These are phyloP conservation scores for Adenanthera pavonina DNA, from an alignment of 306 rosid genomes.

Conservation along the genomic window DNA sequence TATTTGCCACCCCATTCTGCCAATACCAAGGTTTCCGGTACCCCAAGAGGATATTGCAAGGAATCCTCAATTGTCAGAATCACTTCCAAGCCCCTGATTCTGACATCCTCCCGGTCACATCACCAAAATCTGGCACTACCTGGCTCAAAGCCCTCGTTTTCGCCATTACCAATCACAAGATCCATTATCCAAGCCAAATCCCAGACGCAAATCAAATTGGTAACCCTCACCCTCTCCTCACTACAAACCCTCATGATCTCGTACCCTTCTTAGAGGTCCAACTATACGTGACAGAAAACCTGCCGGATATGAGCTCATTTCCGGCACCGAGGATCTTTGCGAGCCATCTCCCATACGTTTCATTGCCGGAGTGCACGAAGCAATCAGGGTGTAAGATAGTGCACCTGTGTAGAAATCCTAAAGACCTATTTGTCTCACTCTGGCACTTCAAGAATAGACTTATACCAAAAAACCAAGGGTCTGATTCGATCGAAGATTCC, in stretches of 20 bases:
- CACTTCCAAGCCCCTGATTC: no score
- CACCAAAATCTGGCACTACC: no score
- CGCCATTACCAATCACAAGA: constrained; percentile 33
- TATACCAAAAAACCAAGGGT: background rate
- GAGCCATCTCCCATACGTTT: background rate
- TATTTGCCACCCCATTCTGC: constrained; percentile 36
- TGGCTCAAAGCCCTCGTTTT: background rate
- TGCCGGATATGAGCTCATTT: background rate
- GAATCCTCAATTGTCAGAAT: no score
- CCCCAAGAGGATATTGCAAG: background rate
- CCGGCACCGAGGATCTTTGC: background rate
- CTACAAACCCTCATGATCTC: constrained; percentile 44
- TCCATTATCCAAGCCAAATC: background rate
- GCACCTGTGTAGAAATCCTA: constrained; percentile 47
- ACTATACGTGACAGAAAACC: background rate
- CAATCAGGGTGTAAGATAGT: constrained; percentile 41
- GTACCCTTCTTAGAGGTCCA: constrained; percentile 36
- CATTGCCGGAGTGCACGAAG: constrained; percentile 2
- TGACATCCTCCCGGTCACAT: no score
- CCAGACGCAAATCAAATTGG: background rate
- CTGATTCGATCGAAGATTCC: background rate
- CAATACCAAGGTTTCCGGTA: no score
- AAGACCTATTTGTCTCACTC: constrained; percentile 43
- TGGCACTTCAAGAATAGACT: constrained; percentile 40
- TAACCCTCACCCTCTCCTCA: constrained; percentile 40